Evolutionary conservation across 129 eudicot species (phyloP), one percentile per base, ranked within the genome.

Genomic region (Gnaphalium uliginosum): DNA sequence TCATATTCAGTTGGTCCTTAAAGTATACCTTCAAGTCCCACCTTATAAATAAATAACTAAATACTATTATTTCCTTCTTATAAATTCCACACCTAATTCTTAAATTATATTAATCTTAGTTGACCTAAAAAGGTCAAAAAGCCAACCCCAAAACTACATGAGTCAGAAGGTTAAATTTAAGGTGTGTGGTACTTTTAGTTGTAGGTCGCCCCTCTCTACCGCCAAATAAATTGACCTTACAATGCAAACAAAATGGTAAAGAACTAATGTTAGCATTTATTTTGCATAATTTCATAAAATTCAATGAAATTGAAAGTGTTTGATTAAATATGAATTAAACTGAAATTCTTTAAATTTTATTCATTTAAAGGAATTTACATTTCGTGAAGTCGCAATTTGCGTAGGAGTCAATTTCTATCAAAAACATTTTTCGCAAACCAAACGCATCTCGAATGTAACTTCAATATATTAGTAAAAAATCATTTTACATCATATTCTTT

Each of bases 71-170:
- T 13, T 68, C 37, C 72, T 62, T 50, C 54, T 32, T 26, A 72
- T 65, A 72, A 72, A 24, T 64, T 62, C 73, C 35, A 72, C 74
- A 79, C 74, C 78, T 56, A 80, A 73, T 80, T 66, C 66, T 73
- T 70, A 14, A 63, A 35, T 24, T 64, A 66, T 65, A 21, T 25
- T 18, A 15, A 26, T 4, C 22, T 5, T 43, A 41, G 79, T 73
- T 43, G 79, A 80, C 79, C 56, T 8, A 27, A 0, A 0, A 39
- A 73, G 11, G 71, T 80, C 71, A 29, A 41, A 66, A 73, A 56
- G 70, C 11, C 74, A 80, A 67, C 43, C 62, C 7, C 78, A 72
- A 10, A 32, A n/a, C 54, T 53, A 25, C 76, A 63, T 43, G 59
- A 43, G 19, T 74, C 71, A 13, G 43, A 53, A 54, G 73, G 15